phyloP scores from a whole-genome alignment of 2,329 filamentous ascomycete species.

The Xylaria sp. region DNA sequence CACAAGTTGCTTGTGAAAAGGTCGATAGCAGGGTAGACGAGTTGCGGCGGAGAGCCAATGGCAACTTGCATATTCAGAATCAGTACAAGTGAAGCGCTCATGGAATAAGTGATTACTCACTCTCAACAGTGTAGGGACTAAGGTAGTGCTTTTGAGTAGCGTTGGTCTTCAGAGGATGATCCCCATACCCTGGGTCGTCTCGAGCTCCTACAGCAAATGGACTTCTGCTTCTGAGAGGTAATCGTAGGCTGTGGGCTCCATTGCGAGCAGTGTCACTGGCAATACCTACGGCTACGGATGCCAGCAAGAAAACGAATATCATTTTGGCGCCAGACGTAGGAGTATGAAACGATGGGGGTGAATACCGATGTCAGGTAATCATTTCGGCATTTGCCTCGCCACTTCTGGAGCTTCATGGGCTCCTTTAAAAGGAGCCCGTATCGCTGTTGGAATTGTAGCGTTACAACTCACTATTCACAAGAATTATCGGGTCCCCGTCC shows the following conservation, averaged over 20 bases:
- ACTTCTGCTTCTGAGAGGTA: constrained; percentile 24
- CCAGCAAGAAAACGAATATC: constrained; percentile 29
- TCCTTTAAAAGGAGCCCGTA: constrained; percentile 28
- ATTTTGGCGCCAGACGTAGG: constrained; percentile 12
- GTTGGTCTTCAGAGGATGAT: constrained; percentile 29
- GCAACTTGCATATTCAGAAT: constrained; percentile 26
- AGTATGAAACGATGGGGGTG: background rate
- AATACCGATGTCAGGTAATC: background rate
- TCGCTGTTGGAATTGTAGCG: background rate
- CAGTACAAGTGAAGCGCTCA: constrained; percentile 1
- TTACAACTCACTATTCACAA: constrained; percentile 20
- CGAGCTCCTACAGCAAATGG: constrained; percentile 18
- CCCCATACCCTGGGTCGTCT: constrained; percentile 30
- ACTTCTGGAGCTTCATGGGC: background rate
- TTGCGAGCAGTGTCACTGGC: constrained; percentile 20
- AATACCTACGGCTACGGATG: constrained; percentile 18
- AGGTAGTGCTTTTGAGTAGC: constrained; percentile 35
- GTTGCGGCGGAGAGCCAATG: constrained; percentile 36
- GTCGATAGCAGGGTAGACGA: constrained; percentile 37
- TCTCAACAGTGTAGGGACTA: constrained; percentile 39
- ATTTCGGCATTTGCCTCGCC: background rate
- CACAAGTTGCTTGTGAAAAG: constrained; percentile 36
- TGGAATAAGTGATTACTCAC: constrained; percentile 19
- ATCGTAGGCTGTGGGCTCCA: constrained; percentile 24
- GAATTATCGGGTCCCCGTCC: background rate